Conservation (phyloP, 345 rosid species). For the Moringa oleifera region DNA sequence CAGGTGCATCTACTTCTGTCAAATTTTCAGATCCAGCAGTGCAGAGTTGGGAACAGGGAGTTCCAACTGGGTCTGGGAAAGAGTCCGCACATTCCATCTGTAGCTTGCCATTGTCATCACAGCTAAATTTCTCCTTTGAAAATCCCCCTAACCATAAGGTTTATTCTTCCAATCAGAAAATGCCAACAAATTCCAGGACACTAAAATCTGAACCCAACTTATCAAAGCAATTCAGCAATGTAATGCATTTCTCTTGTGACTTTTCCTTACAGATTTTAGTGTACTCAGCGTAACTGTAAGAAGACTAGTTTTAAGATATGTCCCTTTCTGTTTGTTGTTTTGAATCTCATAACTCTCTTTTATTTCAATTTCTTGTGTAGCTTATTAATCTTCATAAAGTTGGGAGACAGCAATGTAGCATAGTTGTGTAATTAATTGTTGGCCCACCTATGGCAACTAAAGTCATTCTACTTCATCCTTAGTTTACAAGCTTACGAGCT, state of each 20-base stretch:
- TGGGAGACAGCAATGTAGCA: no score
- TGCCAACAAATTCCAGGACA: slow-evolving; percentile 28
- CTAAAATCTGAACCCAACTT: slow-evolving; percentile 47
- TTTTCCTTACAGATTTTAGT: neutral
- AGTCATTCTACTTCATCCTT: no score
- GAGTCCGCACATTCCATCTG: slow-evolving; percentile 60
- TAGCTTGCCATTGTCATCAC: slow-evolving; percentile 43
- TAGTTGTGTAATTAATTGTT: neutral
- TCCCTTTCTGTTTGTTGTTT: no score
- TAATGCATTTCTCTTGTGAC: slow-evolving; percentile 29
- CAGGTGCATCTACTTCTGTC: slow-evolving; percentile 25
- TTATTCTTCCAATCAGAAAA: slow-evolving; percentile 27
- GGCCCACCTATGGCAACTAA: neutral
- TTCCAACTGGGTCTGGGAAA: slow-evolving; percentile 31
- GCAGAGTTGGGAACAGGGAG: slow-evolving; percentile 23
- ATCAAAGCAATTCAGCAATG: slow-evolving; percentile 73
- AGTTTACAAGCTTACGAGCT: neutral
- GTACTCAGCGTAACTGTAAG: neutral
- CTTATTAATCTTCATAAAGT: neutral
- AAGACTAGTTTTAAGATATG: neutral
- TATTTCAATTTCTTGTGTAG: neutral
- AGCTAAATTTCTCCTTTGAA: slow-evolving; percentile 43
- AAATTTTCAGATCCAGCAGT: slow-evolving; percentile 26
- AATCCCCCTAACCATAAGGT: slow-evolving; percentile 40
- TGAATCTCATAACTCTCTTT: no score